Conservation (phyloP, 306 rosid genomes). For the Parietaria judaica region DNA sequence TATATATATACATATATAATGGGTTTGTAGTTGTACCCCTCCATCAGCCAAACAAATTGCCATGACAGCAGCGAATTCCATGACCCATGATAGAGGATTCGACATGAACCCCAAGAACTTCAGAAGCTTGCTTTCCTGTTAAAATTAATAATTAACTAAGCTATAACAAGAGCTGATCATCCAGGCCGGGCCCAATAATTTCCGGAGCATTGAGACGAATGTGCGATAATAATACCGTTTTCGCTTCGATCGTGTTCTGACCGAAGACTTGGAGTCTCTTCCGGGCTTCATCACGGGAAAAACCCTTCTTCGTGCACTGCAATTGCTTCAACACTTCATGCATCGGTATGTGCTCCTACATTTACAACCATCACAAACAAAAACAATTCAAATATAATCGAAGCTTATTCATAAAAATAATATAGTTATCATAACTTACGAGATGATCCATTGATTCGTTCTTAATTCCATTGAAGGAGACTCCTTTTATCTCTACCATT, state of each 20-base stretch:
- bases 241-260: conserved; percentile 79
- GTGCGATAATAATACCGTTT: conserved; percentile 26
- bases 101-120: conserved; percentile 93
- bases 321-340: conserved; percentile 73
- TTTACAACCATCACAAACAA: no score
- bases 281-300: conserved; percentile 59
- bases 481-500: neutral
- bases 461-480: conserved; percentile 62
- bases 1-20: no score
- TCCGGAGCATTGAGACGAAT: no score
- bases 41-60: conserved; percentile 89
- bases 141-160: no score
- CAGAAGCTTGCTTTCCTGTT: conserved; percentile 62
- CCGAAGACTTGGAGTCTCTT: conserved; percentile 67
- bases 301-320: conserved; percentile 65
- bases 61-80: conserved; percentile 91
- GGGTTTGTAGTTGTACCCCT: conserved; percentile 37
- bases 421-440: conserved; percentile 25
- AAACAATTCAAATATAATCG: no score
- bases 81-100: conserved; percentile 96
- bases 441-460: conserved; percentile 60
- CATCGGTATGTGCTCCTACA: conserved; percentile 69
- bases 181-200: no score
- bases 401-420: no score
- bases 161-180: no score